These are phyloP conservation scores for Vanrija humicola DNA, from an alignment of 1,284 basidiomycete species.

Conservation along the genomic window DNA sequence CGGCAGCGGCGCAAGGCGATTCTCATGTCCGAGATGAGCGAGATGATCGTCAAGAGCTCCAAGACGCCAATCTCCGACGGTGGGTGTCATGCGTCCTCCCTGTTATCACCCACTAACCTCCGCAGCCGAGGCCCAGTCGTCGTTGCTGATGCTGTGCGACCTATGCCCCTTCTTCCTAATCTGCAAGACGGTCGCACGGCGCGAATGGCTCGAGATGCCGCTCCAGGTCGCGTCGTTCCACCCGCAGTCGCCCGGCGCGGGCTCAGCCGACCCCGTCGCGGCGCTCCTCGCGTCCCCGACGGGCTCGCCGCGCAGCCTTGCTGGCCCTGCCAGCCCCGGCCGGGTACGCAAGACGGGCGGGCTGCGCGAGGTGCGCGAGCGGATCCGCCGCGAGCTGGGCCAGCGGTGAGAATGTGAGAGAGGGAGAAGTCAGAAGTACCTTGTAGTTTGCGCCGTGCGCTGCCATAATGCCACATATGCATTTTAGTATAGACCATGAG, in stretches of 20 bases:
- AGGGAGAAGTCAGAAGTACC: not conserved
- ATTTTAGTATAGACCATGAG: not conserved
- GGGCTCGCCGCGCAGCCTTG: constrained; percentile 1
- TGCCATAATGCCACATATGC: not conserved
- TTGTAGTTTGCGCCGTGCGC: not conserved
- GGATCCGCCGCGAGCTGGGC: constrained; percentile 44
- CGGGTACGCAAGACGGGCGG: constrained; percentile 36
- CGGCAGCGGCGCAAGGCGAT: constrained; percentile 41
- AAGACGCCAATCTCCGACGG: constrained; percentile 48
- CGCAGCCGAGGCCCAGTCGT: constrained; percentile 47
- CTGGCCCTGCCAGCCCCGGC: constrained; percentile 36
- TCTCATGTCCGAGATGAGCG: constrained; percentile 43
- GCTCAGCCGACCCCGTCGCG: constrained; percentile 12
- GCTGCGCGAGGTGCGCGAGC: constrained; percentile 43
- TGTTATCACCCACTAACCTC: not conserved
- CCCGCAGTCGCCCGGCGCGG: not conserved
- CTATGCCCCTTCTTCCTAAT: constrained; percentile 50
- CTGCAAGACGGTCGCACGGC: constrained; percentile 33
- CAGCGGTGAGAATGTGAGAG: constrained; percentile 8
- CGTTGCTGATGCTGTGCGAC: constrained; percentile 41
- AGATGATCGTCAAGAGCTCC: constrained; percentile 48
- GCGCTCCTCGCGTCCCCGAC: not conserved
- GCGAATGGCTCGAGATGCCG: constrained; percentile 50
- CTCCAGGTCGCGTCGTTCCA: not conserved
- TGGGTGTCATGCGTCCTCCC: constrained; percentile 20